Evolutionary conservation across 2,329 filamentous ascomycete genomes (phyloP).

Genomic region (Fusarium sp.): DNA sequence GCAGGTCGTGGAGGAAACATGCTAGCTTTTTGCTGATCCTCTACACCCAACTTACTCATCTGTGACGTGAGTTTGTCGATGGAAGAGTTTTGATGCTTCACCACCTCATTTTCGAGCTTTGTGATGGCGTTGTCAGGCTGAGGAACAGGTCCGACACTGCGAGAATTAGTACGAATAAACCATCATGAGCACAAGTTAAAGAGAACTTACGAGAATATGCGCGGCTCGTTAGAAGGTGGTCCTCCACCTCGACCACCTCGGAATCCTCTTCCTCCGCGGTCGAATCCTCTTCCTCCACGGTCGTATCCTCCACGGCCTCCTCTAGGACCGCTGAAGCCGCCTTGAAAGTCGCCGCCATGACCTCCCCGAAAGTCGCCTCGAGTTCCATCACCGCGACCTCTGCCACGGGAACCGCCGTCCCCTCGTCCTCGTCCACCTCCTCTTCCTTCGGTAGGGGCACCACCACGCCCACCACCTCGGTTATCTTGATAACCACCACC

Average conservation of each 20-base stretch:
- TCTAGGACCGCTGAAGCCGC: slow-evolving; percentile 33
- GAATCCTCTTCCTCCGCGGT: slow-evolving; percentile 40
- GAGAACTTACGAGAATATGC: slow-evolving; percentile 41
- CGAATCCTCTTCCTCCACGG: slow-evolving; percentile 36
- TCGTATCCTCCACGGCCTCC: slow-evolving; percentile 39
- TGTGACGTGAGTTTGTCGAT: slow-evolving; percentile 50
- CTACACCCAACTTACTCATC: slow-evolving; percentile 54
- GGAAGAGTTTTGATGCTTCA: slow-evolving; percentile 49
- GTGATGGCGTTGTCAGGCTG: slow-evolving; percentile 47
- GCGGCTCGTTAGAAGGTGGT: slow-evolving; percentile 10
- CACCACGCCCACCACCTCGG: slow-evolving; percentile 32
- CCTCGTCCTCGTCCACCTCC: slow-evolving; percentile 43
- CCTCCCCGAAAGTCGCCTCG: slow-evolving; percentile 23
- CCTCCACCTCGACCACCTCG: slow-evolving; percentile 34
- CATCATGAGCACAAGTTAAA: not conserved
- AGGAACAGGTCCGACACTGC: slow-evolving; percentile 44
- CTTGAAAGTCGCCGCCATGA: slow-evolving; percentile 30
- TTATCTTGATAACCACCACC: slow-evolving; percentile 37
- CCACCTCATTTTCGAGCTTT: slow-evolving; percentile 57
- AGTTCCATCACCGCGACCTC: slow-evolving; percentile 22
- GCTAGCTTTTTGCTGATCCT: slow-evolving; percentile 41
- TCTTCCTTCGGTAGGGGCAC: not conserved
- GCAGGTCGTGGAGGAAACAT: slow-evolving; percentile 62
- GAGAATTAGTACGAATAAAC: slow-evolving; percentile 14
- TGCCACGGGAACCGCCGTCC: slow-evolving; percentile 27